phyloP scores from a whole-genome alignment of 2,329 filamentous ascomycete species.

The Immersiporthe knoxdaviesiana region DNA sequence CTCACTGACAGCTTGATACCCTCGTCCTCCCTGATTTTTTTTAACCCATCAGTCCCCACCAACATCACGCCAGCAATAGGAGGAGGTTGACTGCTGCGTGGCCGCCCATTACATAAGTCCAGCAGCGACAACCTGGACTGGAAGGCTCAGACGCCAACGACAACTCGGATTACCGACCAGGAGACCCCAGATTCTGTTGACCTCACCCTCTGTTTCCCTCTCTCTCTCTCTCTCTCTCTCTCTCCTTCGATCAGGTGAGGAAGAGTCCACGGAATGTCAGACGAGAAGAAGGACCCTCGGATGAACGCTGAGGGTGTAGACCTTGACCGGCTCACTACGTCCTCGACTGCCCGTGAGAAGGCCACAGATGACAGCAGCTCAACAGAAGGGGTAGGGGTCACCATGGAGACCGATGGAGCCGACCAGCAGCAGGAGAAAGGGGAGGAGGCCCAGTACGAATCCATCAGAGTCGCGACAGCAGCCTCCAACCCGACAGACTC shows the following conservation, averaged over 20 bases:
- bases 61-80: background rate
- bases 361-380: conserved; percentile 21
- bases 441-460: conserved; percentile 31
- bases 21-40: background rate
- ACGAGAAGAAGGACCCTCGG: conserved; percentile 4
- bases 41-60: background rate
- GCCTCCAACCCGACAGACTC: conserved; percentile 20
- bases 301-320: background rate
- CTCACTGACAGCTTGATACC: background rate
- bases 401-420: conserved; percentile 17
- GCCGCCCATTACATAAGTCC: background rate
- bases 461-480: conserved; percentile 33
- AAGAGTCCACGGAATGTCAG: conserved; percentile 28
- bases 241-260: background rate
- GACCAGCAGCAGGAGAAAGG: background rate
- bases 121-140: background rate
- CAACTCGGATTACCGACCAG: background rate
- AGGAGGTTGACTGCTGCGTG: no score
- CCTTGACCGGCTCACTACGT: conserved; percentile 2
- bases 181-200: background rate
- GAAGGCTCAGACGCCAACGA: background rate
- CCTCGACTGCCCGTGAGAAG: conserved; percentile 26
- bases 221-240: no score
- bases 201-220: background rate
- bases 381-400: conserved; percentile 17